Evolutionary conservation across 495 filamentous ascomycete genomes (phyloP).

Genomic region (Xylona heveae): DNA sequence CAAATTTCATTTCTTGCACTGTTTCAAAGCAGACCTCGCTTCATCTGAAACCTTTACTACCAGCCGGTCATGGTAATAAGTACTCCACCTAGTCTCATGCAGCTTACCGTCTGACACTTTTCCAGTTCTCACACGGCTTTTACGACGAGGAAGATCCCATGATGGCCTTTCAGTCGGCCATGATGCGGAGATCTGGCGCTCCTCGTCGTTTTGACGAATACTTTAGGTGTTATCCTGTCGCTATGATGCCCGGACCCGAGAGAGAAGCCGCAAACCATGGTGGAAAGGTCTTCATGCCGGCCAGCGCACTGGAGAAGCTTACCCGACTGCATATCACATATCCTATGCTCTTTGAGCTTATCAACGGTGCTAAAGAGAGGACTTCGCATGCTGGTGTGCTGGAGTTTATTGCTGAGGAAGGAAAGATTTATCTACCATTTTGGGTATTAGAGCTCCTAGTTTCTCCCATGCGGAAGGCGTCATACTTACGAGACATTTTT

Average conservation of each 20-base stretch:
- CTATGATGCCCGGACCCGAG: constrained; percentile 86
- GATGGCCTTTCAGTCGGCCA: constrained; percentile 17
- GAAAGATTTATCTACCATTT: constrained; percentile 82
- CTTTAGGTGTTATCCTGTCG: constrained; percentile 84
- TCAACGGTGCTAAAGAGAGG: constrained; percentile 58
- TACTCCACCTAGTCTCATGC: too few relatives aligned
- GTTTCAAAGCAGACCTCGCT: too few relatives aligned
- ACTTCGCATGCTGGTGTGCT: constrained; percentile 84
- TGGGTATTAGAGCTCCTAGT: constrained; percentile 42
- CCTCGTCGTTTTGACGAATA: constrained; percentile 83
- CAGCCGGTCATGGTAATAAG: too few relatives aligned
- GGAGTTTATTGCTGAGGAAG: constrained; percentile 95
- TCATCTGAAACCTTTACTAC: too few relatives aligned
- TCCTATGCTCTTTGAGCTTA: constrained; percentile 88
- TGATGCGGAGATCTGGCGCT: constrained; percentile 14
- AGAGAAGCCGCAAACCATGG: constrained; percentile 83
- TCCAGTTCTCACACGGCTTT: constrained; percentile 7
- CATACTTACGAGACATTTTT: constrained; percentile 4
- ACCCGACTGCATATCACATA: constrained; percentile 93
- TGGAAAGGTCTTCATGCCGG: constrained; percentile 90
- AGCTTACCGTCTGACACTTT: too few relatives aligned
- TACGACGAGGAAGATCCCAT: constrained; percentile 19
- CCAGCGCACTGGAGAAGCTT: constrained; percentile 86
- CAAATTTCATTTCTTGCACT: too few relatives aligned
- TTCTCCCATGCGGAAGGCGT: not conserved